Base-by-base conservation (phyloP, 2,329 filamentous ascomycete genomes). In the Aureobasidium sp. region DNA sequence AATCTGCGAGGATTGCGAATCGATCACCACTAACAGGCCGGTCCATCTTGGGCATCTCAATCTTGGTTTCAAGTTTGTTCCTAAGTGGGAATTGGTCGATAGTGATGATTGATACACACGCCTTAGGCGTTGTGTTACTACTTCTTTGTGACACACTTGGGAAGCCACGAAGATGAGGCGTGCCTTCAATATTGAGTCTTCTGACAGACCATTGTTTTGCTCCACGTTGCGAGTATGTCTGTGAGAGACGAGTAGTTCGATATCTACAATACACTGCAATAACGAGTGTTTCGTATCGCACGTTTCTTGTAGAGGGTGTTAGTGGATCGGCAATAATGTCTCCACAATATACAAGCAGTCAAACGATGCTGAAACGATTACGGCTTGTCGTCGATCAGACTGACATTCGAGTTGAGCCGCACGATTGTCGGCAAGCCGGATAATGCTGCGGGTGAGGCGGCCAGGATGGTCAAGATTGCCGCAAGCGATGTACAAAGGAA, bases 341-440 rank as follows among this genome's bases (percentile, higher is more conserved):
- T 16, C 50, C 50, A 37, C 50, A 54, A 42, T 54, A 42, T 42
- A 54, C 29, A 16, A 44, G 53, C 39, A 44, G 53, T 34, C 53
- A 45, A 36, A 57, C 53, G 41, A 57, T 39, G 34, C 39, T 57
- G 53, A 57, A 57, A 57, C 53, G 53, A 57, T 34, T n/a, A 41
- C 53, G 41, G 39, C n/a, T 39, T 55, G 52, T 44, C 39, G 52
- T 55, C 37, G 52, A 57, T 57, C 50, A 54, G 27, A 45, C 29
- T 41, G 21, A 44, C 25, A 44, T 44, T 45, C 29, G 6, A 36
- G 16, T 45, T 57, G 53, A 57, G 53, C 53, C 53, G 41, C 53
- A 45, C 41, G 9, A 57, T 15, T 45, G 53, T 45, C 53, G 39
- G 53, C 11, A 44, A 45, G 37, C 27, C 53, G 53, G 53, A 34